These are phyloP conservation scores for Pleurotus tuber-regium DNA, from an alignment of 768 basidiomycete genomes.

Conservation along the genomic window DNA sequence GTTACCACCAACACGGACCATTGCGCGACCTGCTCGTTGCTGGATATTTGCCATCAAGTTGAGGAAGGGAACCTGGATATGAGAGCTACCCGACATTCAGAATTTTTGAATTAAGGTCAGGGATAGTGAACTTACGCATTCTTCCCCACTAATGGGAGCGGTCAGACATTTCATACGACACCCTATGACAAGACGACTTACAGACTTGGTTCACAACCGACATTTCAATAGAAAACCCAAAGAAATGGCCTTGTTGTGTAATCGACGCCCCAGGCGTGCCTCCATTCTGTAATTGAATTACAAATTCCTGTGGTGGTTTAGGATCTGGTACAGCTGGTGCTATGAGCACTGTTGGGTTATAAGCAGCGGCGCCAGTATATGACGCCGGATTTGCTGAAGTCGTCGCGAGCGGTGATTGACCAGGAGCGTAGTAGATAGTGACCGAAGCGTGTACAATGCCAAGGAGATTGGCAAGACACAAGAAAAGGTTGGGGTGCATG, in stretches of 20 bases:
- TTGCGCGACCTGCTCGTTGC: constrained; percentile 51
- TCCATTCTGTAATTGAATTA: constrained; percentile 37
- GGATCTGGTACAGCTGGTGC: constrained; percentile 53
- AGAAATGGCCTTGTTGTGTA: constrained; percentile 38
- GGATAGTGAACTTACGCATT: constrained; percentile 25
- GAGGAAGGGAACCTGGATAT: constrained; percentile 55
- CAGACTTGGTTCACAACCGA: constrained; percentile 51
- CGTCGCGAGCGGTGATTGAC: constrained; percentile 24
- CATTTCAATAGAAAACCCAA: constrained; percentile 62
- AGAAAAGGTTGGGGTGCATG: constrained; percentile 8
- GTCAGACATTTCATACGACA: too few relatives aligned
- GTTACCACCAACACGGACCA: constrained; percentile 66
- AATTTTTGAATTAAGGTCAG: background rate
- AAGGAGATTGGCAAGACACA: constrained; percentile 10
- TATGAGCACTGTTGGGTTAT: constrained; percentile 47
- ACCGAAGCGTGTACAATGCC: constrained; percentile 20
- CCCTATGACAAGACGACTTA: constrained; percentile 27
- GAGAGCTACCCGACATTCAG: constrained; percentile 31
- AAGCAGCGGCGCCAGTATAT: constrained; percentile 52
- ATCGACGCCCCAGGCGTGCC: constrained; percentile 34
- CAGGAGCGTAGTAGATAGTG: constrained; percentile 34
- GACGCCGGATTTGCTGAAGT: constrained; percentile 29
- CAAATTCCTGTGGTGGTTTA: constrained; percentile 39
- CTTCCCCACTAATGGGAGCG: constrained; percentile 27
- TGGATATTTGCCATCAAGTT: constrained; percentile 63